phyloP scores from a whole-genome alignment of 1,284 basidiomycete genomes.

The Ustilago trichophora region DNA sequence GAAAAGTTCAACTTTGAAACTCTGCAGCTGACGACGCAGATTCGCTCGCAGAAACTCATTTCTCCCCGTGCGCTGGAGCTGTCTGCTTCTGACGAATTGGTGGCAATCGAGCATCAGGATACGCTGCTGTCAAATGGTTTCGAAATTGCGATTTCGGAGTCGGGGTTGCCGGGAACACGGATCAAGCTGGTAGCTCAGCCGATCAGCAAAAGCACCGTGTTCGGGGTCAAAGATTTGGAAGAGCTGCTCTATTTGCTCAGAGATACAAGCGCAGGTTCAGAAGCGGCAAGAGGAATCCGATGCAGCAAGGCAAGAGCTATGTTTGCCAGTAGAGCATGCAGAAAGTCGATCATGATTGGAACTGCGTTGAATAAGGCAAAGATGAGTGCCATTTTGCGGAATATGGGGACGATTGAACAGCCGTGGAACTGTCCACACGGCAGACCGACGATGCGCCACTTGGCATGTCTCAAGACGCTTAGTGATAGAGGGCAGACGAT shows the following conservation, averaged over 20 bases:
- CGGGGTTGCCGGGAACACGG: slow-evolving; percentile 71
- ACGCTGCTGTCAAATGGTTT: slow-evolving; percentile 88
- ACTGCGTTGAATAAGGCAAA: slow-evolving; percentile 78
- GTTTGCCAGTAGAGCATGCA: slow-evolving; percentile 95
- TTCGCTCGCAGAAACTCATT: slow-evolving; percentile 85
- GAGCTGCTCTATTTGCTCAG: slow-evolving; percentile 87
- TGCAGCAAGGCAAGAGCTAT: slow-evolving; percentile 92
- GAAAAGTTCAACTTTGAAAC: slow-evolving; percentile 99
- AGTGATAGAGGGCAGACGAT: background rate
- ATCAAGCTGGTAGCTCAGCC: slow-evolving; percentile 84
- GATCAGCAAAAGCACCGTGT: slow-evolving; percentile 86
- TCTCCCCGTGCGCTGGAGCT: slow-evolving; percentile 82
- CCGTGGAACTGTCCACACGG: slow-evolving; percentile 98
- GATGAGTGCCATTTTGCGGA: slow-evolving; percentile 82
- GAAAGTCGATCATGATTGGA: slow-evolving; percentile 96
- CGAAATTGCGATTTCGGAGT: slow-evolving; percentile 72
- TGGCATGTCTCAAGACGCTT: slow-evolving; percentile 44
- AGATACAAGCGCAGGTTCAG: slow-evolving; percentile 74
- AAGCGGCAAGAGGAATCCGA: slow-evolving; percentile 75
- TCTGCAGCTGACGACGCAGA: slow-evolving; percentile 84
- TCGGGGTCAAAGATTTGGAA: slow-evolving; percentile 85
- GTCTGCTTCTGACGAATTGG: slow-evolving; percentile 86
- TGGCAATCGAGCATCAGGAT: slow-evolving; percentile 85
- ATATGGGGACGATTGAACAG: slow-evolving; percentile 96
- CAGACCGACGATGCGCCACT: slow-evolving; percentile 86